These are phyloP conservation scores for Gigaspora rosea DNA, from an alignment of 192 early-diverging fungal genomes.

Conservation along the genomic window DNA sequence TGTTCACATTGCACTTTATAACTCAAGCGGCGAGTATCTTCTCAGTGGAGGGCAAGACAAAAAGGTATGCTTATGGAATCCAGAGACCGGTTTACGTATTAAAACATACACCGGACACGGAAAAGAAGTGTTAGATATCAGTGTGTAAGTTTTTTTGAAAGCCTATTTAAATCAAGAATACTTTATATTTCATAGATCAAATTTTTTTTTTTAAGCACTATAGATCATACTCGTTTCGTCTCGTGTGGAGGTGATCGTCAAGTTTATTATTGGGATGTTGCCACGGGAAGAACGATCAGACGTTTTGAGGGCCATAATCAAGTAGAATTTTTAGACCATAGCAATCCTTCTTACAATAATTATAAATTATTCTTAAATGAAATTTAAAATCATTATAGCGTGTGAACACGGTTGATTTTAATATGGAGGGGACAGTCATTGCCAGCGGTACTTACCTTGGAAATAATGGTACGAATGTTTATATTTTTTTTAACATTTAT, in stretches of 20 bases:
- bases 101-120: slow-evolving; percentile 86
- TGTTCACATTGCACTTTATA: slow-evolving; percentile 50
- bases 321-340: slow-evolving; percentile 36
- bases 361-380: neutral
- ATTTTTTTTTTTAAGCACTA: slow-evolving; percentile 38
- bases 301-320: slow-evolving; percentile 80
- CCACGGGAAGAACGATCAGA: slow-evolving; percentile 67
- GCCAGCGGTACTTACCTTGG: slow-evolving; percentile 63
- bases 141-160: slow-evolving; percentile 53
- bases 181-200: neutral
- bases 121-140: slow-evolving; percentile 73
- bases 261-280: slow-evolving; percentile 88
- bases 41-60: slow-evolving; percentile 82
- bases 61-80: slow-evolving; percentile 69
- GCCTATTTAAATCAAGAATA: neutral
- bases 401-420: slow-evolving; percentile 84
- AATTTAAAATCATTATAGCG: slow-evolving; percentile 42
- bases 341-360: neutral
- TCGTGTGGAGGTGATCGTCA: slow-evolving; percentile 81
- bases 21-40: slow-evolving; percentile 75
- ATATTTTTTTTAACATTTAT: slow-evolving; percentile 1
- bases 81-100: slow-evolving; percentile 65
- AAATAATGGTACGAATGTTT: neutral
- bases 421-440: slow-evolving; percentile 72
- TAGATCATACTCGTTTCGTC: slow-evolving; percentile 68